phyloP scores from a whole-genome alignment of 768 basidiomycete species.

The Scleroderma bovista region DNA sequence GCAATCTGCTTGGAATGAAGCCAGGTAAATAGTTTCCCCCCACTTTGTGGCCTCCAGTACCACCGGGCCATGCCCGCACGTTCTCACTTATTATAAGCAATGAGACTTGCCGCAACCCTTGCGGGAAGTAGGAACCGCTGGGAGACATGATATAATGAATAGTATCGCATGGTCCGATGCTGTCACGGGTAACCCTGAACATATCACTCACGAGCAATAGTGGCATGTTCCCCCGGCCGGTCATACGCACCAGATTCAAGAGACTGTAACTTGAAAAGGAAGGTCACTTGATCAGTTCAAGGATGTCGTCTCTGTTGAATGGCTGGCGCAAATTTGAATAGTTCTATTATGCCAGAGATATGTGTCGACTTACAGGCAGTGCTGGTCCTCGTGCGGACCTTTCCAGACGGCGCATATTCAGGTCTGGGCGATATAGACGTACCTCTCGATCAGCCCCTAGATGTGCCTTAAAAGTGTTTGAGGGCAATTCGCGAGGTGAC shows the following conservation, averaged over 20 bases:
- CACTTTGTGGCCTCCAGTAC: conserved; percentile 58
- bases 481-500: background rate
- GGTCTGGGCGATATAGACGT: conserved; percentile 75
- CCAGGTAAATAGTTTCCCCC: conserved; percentile 61
- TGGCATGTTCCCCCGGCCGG: too few species aligned
- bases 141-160: conserved; percentile 80
- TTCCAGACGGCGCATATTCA: conserved; percentile 80
- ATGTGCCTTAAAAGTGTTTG: conserved; percentile 48
- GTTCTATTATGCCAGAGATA: background rate
- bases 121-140: conserved; percentile 43
- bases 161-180: conserved; percentile 78
- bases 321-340: conserved; percentile 29
- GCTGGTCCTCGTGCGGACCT: conserved; percentile 66
- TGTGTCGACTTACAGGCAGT: conserved; percentile 51
- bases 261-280: conserved; percentile 65
- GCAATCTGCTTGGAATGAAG: conserved; percentile 60
- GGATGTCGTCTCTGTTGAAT: conserved; percentile 42
- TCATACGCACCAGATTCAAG: conserved; percentile 43
- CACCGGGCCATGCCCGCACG: conserved; percentile 83
- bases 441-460: conserved; percentile 64
- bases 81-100: conserved; percentile 62
- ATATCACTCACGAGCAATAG: background rate
- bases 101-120: conserved; percentile 47
- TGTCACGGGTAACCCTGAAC: conserved; percentile 53
- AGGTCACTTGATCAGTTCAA: conserved; percentile 60